Evolutionary conservation across 106 monocot species (phyloP), one percentile per base, ranked within the genome.

Genomic region (Vanilla planifolia): DNA sequence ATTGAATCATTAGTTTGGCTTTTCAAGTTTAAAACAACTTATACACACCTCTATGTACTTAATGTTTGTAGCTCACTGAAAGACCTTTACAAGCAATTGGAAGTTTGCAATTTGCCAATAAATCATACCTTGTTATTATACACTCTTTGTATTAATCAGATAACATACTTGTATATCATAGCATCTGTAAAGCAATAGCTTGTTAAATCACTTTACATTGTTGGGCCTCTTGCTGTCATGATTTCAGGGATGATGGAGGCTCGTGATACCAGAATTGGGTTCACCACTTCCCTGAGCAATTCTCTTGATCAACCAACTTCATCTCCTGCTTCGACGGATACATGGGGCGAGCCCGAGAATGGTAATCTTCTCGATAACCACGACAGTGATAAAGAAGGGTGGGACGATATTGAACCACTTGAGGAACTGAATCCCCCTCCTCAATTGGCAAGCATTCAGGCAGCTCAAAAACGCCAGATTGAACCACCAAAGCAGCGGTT

Each of bases 361-460:
- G 79, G 71, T 3, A 43, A 40, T 72, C 47, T 72, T 25, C 75
- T 35, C 41, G 94, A 84, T 51, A 76, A 80, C 62, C 70, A 65
- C 55, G 78, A 67, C 34, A 84, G 71, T 33, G 89, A 86, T 45
- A 80, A 90, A 66, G 94, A 90, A 67, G 94, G 89, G 15, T 95
- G 94, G 94, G 94, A 95, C 44, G 89, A 95, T 44, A 48, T 95
- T 36, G 94, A 95, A 42, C 83, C 86, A 26, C 67, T 86, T 8
- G 94, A 94, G 68, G 93, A 88, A 8, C 67, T 68, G 33, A 76
- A 85, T 35, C 77, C 85, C 53, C 47, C 77, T 48, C 36, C 75
- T 50, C 50, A 61, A 14, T 62, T 78, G 39, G 40, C 86, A 6
- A 79, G 58, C 51, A 77, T 95, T 51, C 86, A 86, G 59, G 94